phyloP scores from a whole-genome alignment of 73 alveolate species.

The Tetrahymena thermophila region DNA sequence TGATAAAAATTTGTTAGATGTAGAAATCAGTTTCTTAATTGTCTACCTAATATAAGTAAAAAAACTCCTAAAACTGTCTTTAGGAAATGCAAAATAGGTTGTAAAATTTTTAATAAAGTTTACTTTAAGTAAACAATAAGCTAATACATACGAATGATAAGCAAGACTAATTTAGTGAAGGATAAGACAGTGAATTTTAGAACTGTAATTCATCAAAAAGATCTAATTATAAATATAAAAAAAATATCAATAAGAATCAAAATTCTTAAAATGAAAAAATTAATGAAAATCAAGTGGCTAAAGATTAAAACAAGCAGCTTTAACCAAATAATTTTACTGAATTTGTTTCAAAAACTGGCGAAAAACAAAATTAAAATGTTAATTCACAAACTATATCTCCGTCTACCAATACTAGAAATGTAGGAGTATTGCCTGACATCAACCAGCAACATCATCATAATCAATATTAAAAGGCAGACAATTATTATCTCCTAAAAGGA shows the following conservation, averaged over 20 bases:
- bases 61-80: background rate
- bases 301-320: background rate
- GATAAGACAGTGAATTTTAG: background rate
- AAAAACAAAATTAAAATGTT: too few relatives aligned
- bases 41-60: background rate
- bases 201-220: background rate
- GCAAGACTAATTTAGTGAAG: background rate
- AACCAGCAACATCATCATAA: background rate
- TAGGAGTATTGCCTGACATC: background rate
- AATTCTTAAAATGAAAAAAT: background rate
- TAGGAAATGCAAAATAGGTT: background rate
- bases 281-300: background rate
- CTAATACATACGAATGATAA: background rate
- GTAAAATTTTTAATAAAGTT: background rate
- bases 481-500: background rate
- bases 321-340: background rate
- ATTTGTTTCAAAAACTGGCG: background rate
- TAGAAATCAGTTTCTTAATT: background rate
- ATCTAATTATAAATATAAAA: too few relatives aligned
- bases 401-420: background rate
- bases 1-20: background rate
- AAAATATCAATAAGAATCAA: background rate
- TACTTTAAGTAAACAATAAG: background rate
- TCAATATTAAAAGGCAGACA: background rate
- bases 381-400: background rate